Percentiles rank a stretch among this genome's conserved stretches.
These are phyloP conservation scores for Mycosarcoma maydis DNA, from an alignment of 1,284 basidiomycete genomes.

Conservation along the genomic window DNA sequence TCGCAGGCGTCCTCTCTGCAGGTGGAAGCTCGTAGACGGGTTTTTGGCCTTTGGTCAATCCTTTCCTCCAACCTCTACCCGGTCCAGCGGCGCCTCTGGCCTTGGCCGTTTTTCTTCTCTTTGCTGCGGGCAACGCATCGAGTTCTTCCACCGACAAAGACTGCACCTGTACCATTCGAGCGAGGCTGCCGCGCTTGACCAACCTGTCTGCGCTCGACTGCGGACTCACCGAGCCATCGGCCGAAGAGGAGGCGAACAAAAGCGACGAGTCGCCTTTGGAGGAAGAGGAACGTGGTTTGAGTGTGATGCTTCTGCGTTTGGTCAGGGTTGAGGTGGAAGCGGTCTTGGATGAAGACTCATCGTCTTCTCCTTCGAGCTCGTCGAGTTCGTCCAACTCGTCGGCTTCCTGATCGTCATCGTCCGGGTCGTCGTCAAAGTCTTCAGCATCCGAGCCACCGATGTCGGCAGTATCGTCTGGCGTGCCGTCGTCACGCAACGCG, in stretches of 20 bases:
- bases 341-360: slow-evolving; percentile 2
- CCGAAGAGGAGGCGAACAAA: slow-evolving; percentile 31
- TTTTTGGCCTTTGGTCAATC: slow-evolving; percentile 64
- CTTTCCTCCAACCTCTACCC: slow-evolving; percentile 63
- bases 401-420: slow-evolving; percentile 30
- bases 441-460: slow-evolving; percentile 13
- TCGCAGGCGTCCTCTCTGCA: slow-evolving; percentile 40
- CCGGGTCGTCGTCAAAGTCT: slow-evolving; percentile 21
- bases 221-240: slow-evolving; percentile 35
- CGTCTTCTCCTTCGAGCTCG: slow-evolving; percentile 38
- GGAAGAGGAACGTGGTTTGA: slow-evolving; percentile 33
- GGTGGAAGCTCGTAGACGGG: slow-evolving; percentile 59
- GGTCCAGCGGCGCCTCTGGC: slow-evolving; percentile 63
- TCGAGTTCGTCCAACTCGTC: slow-evolving; percentile 47
- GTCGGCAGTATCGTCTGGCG: not conserved
- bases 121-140: slow-evolving; percentile 63
- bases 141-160: slow-evolving; percentile 59
- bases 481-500: slow-evolving; percentile 4
- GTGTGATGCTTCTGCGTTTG: slow-evolving; percentile 37
- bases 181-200: slow-evolving; percentile 14
- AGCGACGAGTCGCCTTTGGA: slow-evolving; percentile 9
- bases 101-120: slow-evolving; percentile 61
- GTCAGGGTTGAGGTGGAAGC: slow-evolving; percentile 16
- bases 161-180: slow-evolving; percentile 26
- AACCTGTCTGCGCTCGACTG: slow-evolving; percentile 11